Conservation (phyloP, 768 basidiomycete species). For the Mycena olivaceomarginata region DNA sequence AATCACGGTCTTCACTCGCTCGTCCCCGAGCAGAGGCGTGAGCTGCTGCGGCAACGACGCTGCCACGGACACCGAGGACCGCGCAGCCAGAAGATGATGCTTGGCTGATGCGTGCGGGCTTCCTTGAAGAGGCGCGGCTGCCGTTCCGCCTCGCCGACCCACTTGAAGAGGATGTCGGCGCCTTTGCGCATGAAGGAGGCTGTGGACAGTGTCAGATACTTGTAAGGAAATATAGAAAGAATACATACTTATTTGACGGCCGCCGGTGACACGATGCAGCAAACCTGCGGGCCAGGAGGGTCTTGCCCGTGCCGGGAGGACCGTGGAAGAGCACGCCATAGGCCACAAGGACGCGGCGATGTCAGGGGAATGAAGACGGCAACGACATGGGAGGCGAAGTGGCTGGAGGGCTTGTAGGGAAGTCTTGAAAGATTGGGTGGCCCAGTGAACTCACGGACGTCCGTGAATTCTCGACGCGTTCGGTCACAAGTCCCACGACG, state of each 20-base stretch:
- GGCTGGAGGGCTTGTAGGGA: too few species aligned
- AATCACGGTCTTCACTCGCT: constrained; percentile 84
- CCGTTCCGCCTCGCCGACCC: constrained; percentile 99
- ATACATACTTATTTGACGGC: constrained; percentile 89
- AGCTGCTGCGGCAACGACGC: constrained; percentile 91
- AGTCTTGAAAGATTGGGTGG: too few species aligned
- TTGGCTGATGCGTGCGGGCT: constrained; percentile 93
- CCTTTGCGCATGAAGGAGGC: constrained; percentile 99
- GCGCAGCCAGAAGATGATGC: constrained; percentile 98
- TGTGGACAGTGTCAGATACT: constrained; percentile 51
- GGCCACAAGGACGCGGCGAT: too few species aligned
- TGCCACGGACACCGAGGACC: constrained; percentile 92
- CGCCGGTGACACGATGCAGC: constrained; percentile 94
- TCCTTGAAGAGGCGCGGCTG: constrained; percentile 98
- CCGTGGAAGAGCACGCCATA: constrained; percentile 99
- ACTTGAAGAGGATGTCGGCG: constrained; percentile 97
- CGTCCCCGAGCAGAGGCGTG: constrained; percentile 82
- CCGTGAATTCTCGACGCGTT: too few species aligned
- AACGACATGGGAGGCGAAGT: too few species aligned
- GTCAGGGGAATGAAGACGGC: too few species aligned
- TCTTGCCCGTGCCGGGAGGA: constrained; percentile 98
- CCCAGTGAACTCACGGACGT: too few species aligned
- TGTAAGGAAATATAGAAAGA: neutral
- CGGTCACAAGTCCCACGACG: too few species aligned
- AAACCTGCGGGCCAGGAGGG: constrained; percentile 93